Evolutionary conservation across 1,284 basidiomycete genomes (phyloP), one percentile per base, ranked within the genome.

Genomic region (Volvariella surrecta): DNA sequence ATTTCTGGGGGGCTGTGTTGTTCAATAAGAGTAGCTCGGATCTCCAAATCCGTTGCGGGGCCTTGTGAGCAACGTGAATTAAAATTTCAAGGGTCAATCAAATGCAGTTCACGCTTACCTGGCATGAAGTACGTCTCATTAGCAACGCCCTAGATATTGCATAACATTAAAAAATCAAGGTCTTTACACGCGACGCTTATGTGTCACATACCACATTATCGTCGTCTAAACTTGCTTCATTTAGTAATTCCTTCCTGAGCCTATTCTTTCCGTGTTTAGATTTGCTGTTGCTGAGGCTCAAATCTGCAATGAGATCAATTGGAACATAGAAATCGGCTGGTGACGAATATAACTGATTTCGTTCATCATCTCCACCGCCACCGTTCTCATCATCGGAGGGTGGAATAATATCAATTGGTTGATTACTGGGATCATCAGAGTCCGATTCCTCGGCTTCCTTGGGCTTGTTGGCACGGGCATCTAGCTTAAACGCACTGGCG

Each of bases 111-210:
- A 1, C 17, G 60, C 62, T 50, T 55, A 72, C 84, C 86, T 22
- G 86, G 85, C 66, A 77, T 71, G 67, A 91, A 92, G 59, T 86
- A 92, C 42, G 73, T 77, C 58, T 80, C 81, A 54, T 85, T 89
- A 21, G 89, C 89, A 30, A 91, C 79, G 16, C 89, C 82, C 69
- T 73, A 45, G 19, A 44, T 18, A 42, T 43, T 18, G 32, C 39
- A 34, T 41, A 35, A 35, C n/a, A 7, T 6, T 6, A n/a, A 39
- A 45, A 44, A 11, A 31, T 16, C 48, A 40, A 17, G 43, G 32
- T 43, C 47, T 24, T 45, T 39, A 48, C 34, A 17, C 34, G 20
- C 43, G 28, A 22, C 37, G 17, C 18, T 28, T 20, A 32, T n/a
- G 19, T 15, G 40, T 39, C 37, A 74, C 76, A 48, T 57, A 82